A percentile compares a stretch with the other conserved stretches of the same genome.
These are phyloP conservation scores for Monosporozyma yasuniensis DNA, from an alignment of 805 yeast species.

Conservation along the genomic window DNA sequence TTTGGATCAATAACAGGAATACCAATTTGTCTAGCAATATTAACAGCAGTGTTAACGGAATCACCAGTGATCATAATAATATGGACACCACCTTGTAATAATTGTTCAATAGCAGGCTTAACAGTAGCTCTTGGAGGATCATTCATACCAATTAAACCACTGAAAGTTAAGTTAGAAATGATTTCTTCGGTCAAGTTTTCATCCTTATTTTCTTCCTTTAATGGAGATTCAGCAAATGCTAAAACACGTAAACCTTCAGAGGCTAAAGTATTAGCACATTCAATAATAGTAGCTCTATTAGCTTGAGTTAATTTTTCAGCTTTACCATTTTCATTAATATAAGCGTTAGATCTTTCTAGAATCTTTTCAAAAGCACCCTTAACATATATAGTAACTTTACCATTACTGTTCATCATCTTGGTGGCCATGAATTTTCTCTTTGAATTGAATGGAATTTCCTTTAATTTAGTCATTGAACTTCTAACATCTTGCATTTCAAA, in stretches of 20 bases:
- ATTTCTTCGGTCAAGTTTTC: slow-evolving; percentile 28
- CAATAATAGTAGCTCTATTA: slow-evolving; percentile 38
- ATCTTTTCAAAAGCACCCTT: slow-evolving; percentile 89
- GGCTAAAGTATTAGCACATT: slow-evolving; percentile 60
- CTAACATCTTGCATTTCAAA: slow-evolving; percentile 71
- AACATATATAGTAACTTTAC: slow-evolving; percentile 50
- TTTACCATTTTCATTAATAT: slow-evolving; percentile 50
- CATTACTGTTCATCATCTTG: slow-evolving; percentile 48
- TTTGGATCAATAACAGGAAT: slow-evolving; percentile 62
- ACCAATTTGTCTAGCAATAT: slow-evolving; percentile 84
- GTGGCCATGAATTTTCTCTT: slow-evolving; percentile 88
- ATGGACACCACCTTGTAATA: slow-evolving; percentile 89
- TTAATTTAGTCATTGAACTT: slow-evolving; percentile 42
- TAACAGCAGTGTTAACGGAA: slow-evolving; percentile 74
- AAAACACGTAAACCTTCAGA: slow-evolving; percentile 78
- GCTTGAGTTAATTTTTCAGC: slow-evolving; percentile 48
- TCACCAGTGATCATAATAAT: slow-evolving; percentile 99
- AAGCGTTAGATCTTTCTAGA: slow-evolving; percentile 50
- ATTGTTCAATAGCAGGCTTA: slow-evolving; percentile 56
- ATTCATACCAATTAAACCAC: slow-evolving; percentile 90
- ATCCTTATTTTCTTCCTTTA: slow-evolving; percentile 24
- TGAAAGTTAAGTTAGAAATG: slow-evolving; percentile 58
- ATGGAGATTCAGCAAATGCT: slow-evolving; percentile 57
- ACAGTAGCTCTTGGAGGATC: slow-evolving; percentile 97
- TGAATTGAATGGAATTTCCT: slow-evolving; percentile 81